Conservation (phyloP, 2,329 filamentous ascomycete genomes). For the Fusarium sp. region DNA sequence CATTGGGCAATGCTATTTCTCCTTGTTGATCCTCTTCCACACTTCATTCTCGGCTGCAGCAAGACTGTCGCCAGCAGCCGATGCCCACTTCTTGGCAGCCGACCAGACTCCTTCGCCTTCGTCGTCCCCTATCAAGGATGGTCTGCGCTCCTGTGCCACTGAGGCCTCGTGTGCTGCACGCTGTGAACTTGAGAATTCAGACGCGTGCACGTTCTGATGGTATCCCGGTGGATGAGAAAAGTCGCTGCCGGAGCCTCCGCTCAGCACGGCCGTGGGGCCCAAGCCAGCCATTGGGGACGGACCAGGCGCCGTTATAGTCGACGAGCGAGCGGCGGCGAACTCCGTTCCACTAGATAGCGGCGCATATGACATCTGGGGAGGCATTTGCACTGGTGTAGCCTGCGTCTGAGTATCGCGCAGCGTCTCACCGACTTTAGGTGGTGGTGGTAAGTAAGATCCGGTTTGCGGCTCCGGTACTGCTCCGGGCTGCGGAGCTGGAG, state of each 20-base stretch:
- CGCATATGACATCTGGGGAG: slow-evolving; percentile 64
- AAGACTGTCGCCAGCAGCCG: slow-evolving; percentile 68
- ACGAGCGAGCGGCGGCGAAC: slow-evolving; percentile 61
- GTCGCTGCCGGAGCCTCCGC: slow-evolving; percentile 46
- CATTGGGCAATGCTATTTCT: slow-evolving; percentile 41
- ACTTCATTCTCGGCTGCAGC: slow-evolving; percentile 71
- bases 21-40: slow-evolving; percentile 74
- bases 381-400: slow-evolving; percentile 60
- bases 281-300: slow-evolving; percentile 47
- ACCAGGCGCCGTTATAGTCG: slow-evolving; percentile 55
- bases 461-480: slow-evolving; percentile 62
- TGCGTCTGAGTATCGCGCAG: slow-evolving; percentile 53
- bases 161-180: slow-evolving; percentile 56
- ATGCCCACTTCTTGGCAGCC: slow-evolving; percentile 69
- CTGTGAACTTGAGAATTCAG: slow-evolving; percentile 65
- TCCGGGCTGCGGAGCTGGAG: slow-evolving; percentile 70
- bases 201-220: slow-evolving; percentile 67
- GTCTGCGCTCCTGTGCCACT: slow-evolving; percentile 46
- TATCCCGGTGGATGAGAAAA: slow-evolving; percentile 68
- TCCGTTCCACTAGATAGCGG: slow-evolving; percentile 58
- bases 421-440: slow-evolving; percentile 65
- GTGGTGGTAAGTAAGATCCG: slow-evolving; percentile 59
- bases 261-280: slow-evolving; percentile 47
- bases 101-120: slow-evolving; percentile 66
- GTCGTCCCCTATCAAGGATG: slow-evolving; percentile 46